Conservation (phyloP, 495 filamentous ascomycete species). For the Neurospora sp. region DNA sequence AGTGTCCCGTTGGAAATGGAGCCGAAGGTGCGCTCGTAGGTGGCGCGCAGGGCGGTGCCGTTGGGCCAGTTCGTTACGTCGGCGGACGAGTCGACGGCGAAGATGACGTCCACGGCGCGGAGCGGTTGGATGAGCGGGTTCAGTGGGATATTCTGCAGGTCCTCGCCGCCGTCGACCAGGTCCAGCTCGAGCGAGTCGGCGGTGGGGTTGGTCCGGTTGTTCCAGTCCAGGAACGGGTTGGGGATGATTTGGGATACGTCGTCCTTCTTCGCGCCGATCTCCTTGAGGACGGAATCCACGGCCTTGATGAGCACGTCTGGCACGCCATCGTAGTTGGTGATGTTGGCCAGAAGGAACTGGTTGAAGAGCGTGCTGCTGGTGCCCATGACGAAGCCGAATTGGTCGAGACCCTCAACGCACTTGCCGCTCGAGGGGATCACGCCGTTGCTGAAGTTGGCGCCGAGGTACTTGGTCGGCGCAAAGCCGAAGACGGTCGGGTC, state of each 20-base stretch:
- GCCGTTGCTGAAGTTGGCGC: constrained; percentile 68
- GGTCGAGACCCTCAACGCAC: constrained; percentile 78
- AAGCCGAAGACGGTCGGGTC: constrained; percentile 79
- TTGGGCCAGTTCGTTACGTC: constrained; percentile 82
- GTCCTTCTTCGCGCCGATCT: constrained; percentile 46
- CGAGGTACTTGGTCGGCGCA: constrained; percentile 62
- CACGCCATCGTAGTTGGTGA: constrained; percentile 35
- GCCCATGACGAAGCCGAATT: constrained; percentile 77
- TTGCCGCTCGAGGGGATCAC: constrained; percentile 42
- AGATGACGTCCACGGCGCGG: constrained; percentile 80
- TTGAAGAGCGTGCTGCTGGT: constrained; percentile 92
- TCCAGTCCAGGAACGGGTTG: constrained; percentile 76
- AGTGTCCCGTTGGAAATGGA: constrained; percentile 66
- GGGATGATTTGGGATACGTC: constrained; percentile 77
- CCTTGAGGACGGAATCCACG: constrained; percentile 42
- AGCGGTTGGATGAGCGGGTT: constrained; percentile 74
- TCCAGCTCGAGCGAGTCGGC: constrained; percentile 49
- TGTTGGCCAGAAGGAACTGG: constrained; percentile 49
- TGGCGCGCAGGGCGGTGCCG: constrained; percentile 72
- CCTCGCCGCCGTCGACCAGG: constrained; percentile 80
- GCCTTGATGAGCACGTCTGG: constrained; percentile 43
- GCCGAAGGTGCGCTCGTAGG: constrained; percentile 63
- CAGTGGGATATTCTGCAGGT: constrained; percentile 80
- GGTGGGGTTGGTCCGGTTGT: constrained; percentile 51
- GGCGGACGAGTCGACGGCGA: constrained; percentile 79